Evolutionary conservation across 768 basidiomycete species (phyloP), one percentile per base, ranked within the genome.

Genomic region (Mycena vulgaris): DNA sequence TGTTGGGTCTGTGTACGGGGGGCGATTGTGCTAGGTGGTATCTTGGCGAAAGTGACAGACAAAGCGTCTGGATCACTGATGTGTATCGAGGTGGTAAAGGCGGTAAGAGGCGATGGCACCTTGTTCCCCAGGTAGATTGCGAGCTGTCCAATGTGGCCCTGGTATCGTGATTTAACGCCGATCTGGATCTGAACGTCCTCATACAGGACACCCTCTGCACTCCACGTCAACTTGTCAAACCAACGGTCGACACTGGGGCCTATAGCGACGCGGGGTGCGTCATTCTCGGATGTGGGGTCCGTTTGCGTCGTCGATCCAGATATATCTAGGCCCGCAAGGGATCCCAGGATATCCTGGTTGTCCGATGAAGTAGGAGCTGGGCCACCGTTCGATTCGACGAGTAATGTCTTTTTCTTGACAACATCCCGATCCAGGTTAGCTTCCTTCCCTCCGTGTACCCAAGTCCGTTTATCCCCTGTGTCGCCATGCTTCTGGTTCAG

Each of bases 81-180:
- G 72, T 92, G 86, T 73, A 98, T 83, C 2, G 92, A 90, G 8
- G 95, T 92, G 6, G 95, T 96, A 82, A 99, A 96, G 21, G 95
- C 93, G 6, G 93, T 94, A 75, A 99, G 88, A n/a, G 97, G 89
- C 10, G 90, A 90, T 8, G 93, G 89, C 58, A 96, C 85, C 80
- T 99, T 99, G 87, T 99, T 99, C 73, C 98, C 98, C 70, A 99
- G 88, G 83, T 98, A 99, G 40, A 99, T 84, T 28, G 97, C 97
- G 55, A 99, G 77, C 75, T 98, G 95, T 19, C 97, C 98, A 42
- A 96, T 89, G 76, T 97, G 94, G 19, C 95, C 94, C 79, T 99
- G 97, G 80, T 94, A 99, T 76, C 96, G 93, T 33, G 96, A 96
- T 83, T 99, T 99, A 84, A 99, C 81, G 37, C 98, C 98, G 60